phyloP scores from a whole-genome alignment of 352 stramenopile genomes.

The Plasmopara muralis region DNA sequence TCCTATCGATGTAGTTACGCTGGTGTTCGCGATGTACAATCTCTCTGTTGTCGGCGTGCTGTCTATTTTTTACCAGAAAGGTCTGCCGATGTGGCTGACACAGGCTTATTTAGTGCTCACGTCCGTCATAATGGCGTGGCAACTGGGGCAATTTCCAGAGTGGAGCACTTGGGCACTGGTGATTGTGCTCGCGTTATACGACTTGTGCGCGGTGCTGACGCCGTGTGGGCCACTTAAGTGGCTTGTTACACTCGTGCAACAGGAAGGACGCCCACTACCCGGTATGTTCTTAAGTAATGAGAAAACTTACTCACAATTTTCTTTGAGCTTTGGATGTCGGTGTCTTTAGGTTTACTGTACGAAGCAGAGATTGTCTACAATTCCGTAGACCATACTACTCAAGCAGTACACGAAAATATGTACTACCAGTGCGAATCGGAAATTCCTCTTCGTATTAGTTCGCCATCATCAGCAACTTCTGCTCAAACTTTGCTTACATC shows the following conservation, averaged over 20 bases:
- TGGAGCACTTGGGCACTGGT: slow-evolving; percentile 90
- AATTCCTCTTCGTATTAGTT: slow-evolving; percentile 28
- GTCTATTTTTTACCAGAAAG: slow-evolving; percentile 88
- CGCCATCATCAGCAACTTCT: background rate
- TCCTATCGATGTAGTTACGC: slow-evolving; percentile 51
- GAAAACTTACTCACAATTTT: background rate
- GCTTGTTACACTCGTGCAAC: slow-evolving; percentile 92
- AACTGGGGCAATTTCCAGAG: slow-evolving; percentile 95
- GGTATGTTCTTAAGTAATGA: slow-evolving; percentile 29
- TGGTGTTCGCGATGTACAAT: slow-evolving; percentile 87
- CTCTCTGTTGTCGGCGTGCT: slow-evolving; percentile 88
- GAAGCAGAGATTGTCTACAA: slow-evolving; percentile 59
- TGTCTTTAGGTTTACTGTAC: slow-evolving; percentile 51
- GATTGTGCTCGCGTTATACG: slow-evolving; percentile 96
- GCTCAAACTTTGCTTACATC: slow-evolving; percentile 10
- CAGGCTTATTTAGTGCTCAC: slow-evolving; percentile 94
- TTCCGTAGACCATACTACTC: slow-evolving; percentile 13
- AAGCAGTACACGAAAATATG: slow-evolving; percentile 28
- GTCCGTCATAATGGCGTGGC: slow-evolving; percentile 98
- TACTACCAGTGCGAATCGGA: slow-evolving; percentile 74
- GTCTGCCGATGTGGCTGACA: slow-evolving; percentile 72
- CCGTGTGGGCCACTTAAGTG: slow-evolving; percentile 96
- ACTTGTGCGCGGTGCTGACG: slow-evolving; percentile 99
- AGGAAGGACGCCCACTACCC: slow-evolving; percentile 85
- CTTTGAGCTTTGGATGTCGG: slow-evolving; percentile 1